Conservation (phyloP, 2,329 filamentous ascomycete species). For the Ophiostoma novo-ulmi region DNA sequence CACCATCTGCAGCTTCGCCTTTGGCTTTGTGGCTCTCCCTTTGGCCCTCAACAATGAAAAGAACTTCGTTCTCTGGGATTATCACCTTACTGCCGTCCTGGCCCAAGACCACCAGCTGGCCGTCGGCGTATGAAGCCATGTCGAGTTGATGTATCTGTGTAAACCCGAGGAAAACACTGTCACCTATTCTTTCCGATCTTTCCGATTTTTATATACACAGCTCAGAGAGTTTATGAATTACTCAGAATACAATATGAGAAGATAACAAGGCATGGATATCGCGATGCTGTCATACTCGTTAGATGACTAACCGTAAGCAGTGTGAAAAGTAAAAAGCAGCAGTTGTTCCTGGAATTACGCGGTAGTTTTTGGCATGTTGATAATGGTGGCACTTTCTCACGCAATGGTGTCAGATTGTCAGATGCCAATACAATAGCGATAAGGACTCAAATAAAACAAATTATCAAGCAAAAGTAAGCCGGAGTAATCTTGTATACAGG, state of each 20-base stretch:
- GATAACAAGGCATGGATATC: not conserved
- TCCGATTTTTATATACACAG: not conserved
- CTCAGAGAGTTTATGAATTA: not conserved
- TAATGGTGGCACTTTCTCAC: conserved; percentile 1
- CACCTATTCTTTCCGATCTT: not conserved
- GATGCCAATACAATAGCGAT: not conserved
- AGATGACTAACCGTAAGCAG: not conserved
- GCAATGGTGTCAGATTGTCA: conserved; percentile 18
- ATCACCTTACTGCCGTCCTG: not conserved
- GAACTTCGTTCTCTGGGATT: conserved; percentile 33
- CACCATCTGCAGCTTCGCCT: too few relatives aligned
- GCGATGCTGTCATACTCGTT: not conserved
- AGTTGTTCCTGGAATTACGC: conserved; percentile 25
- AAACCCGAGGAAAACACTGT: too few relatives aligned
- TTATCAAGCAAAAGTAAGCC: not conserved
- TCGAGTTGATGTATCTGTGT: not conserved
- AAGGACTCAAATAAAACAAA: not conserved
- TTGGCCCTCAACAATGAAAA: conserved; percentile 28
- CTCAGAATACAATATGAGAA: not conserved
- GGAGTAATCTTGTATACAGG: not conserved
- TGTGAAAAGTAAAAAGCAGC: not conserved
- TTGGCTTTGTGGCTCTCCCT: not conserved
- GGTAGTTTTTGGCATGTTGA: conserved; percentile 25
- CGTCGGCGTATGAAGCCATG: conserved; percentile 18
- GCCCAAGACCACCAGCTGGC: conserved; percentile 22